Evolutionary conservation across 116 monocot species (phyloP), one percentile per base, ranked within the genome.

Genomic region (Thalassia testudinum): DNA sequence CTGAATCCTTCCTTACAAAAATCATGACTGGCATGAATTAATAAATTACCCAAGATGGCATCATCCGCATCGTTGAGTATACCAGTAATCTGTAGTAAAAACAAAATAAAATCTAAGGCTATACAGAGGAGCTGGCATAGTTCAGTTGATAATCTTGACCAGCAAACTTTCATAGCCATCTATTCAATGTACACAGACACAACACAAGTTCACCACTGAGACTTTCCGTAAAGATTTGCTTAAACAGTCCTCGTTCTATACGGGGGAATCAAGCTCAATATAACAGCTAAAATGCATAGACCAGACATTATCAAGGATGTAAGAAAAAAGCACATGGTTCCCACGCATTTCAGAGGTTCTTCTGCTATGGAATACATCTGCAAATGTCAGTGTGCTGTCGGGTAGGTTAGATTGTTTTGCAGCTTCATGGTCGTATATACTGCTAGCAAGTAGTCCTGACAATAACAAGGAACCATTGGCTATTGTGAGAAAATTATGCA

Each of bases 401-500:
- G 62, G 67, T 44, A 37, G 55, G 21, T 50, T 61, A 49, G 79
- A 54, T 43, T 87, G 87, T 66, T 81, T 74, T 26, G 65, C 75
- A 4, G 86, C 86, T 67, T 86, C 75, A 23, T 66, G 66, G 56
- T 86, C 86, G 38, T 86, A 86, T 44, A 81, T 81, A 17, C 67
- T 56, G 28, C 86, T 86, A 2, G 81, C 78, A 26, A 86, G 78
- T 21, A 86, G 42, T 19, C 86, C 86, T 0, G 81, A 81, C 53
- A 86, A 81, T 14, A 86, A 37, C 26, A 86, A 28, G 0, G 86
- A 74, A 10, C 86, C 86, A 50, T 81, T 86, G 11, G 81, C 86
- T n/a, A 71, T 58, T 0, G 86, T 80, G 18, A 86, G 62, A 55
- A 81, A 82, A 38, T 82, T 87, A 62, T 87, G 82, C 48, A 87